These are phyloP conservation scores for Stagonosporopsis tanaceti DNA, from an alignment of 2,329 filamentous ascomycete genomes.

Conservation along the genomic window DNA sequence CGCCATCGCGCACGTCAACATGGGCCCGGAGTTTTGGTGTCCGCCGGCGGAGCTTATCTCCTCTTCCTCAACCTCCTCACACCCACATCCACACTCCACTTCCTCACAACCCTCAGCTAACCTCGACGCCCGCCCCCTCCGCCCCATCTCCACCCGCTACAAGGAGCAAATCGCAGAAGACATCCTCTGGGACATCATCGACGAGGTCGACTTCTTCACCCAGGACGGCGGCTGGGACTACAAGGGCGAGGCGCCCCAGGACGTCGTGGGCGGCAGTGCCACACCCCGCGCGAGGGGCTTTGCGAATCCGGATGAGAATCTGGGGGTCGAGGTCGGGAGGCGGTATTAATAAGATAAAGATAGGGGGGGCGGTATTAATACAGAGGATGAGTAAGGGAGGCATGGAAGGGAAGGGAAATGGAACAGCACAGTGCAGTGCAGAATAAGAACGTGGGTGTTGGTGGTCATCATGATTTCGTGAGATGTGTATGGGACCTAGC, in stretches of 20 bases:
- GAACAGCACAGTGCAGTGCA: too few relatives aligned
- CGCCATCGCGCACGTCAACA: slow-evolving; percentile 90
- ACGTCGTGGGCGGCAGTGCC: slow-evolving; percentile 41
- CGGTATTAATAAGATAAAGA: slow-evolving; percentile 45
- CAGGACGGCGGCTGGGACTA: slow-evolving; percentile 65
- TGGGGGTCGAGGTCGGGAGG: slow-evolving; percentile 48
- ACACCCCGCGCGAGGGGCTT: slow-evolving; percentile 50
- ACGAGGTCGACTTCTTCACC: slow-evolving; percentile 91
- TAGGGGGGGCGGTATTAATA: too few relatives aligned
- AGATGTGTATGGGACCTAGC: too few relatives aligned
- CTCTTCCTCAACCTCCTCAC: slow-evolving; percentile 45
- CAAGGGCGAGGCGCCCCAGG: slow-evolving; percentile 45
- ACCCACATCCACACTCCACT: too few relatives aligned
- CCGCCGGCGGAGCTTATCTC: slow-evolving; percentile 72
- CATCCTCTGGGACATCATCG: slow-evolving; percentile 88
- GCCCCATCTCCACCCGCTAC: slow-evolving; percentile 79
- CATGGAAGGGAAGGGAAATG: too few relatives aligned
- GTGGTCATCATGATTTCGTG: too few relatives aligned
- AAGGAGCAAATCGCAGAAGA: slow-evolving; percentile 95
- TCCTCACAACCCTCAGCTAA: not conserved
- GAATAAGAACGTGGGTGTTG: too few relatives aligned
- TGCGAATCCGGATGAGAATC: slow-evolving; percentile 47
- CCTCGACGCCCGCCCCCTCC: slow-evolving; percentile 49
- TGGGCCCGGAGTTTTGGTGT: slow-evolving; percentile 92
- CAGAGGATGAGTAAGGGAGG: too few relatives aligned